A percentile compares a stretch with the other conserved stretches of the same genome.
Evolutionary conservation across 371 early-diverging fungal species (phyloP).

Genomic region (Chytridium lagenaria): DNA sequence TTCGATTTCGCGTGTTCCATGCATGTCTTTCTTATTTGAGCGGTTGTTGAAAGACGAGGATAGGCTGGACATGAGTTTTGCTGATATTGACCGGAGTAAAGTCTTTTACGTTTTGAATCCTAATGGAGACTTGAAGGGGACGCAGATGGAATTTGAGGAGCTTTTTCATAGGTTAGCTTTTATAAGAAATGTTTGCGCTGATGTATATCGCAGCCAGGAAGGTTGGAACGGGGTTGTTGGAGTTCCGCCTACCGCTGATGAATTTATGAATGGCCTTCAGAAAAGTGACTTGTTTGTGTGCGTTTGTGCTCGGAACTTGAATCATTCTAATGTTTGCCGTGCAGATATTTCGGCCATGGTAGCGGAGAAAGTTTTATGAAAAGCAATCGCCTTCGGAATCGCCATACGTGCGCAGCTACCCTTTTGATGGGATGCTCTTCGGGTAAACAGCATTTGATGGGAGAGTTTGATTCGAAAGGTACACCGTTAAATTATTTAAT

Average conservation of each 20-base stretch:
- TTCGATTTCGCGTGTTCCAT: constrained; percentile 83
- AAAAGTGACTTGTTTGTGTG: constrained; percentile 78
- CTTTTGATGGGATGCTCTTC: constrained; percentile 12
- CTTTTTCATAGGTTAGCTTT: constrained; percentile 44
- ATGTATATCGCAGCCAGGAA: constrained; percentile 18
- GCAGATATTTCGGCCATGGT: constrained; percentile 12
- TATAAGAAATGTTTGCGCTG: neutral
- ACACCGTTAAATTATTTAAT: neutral
- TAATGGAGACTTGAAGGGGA: constrained; percentile 78
- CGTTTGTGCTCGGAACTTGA: constrained; percentile 31
- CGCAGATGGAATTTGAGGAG: constrained; percentile 75
- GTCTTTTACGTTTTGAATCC: constrained; percentile 91
- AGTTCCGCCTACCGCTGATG: constrained; percentile 70
- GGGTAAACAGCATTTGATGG: neutral
- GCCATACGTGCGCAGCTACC: neutral
- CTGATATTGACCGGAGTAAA: constrained; percentile 53
- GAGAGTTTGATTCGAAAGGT: neutral
- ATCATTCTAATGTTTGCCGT: neutral
- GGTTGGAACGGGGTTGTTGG: constrained; percentile 78
- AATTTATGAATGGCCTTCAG: constrained; percentile 63
- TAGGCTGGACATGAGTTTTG: constrained; percentile 14
- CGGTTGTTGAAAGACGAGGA: constrained; percentile 50
- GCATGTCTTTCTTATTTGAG: constrained; percentile 74
- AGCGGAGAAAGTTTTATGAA: neutral
- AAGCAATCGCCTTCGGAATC: neutral